Evolutionary conservation across 1,284 basidiomycete species (phyloP).

Genomic region (Pyrrhoderma noxium): DNA sequence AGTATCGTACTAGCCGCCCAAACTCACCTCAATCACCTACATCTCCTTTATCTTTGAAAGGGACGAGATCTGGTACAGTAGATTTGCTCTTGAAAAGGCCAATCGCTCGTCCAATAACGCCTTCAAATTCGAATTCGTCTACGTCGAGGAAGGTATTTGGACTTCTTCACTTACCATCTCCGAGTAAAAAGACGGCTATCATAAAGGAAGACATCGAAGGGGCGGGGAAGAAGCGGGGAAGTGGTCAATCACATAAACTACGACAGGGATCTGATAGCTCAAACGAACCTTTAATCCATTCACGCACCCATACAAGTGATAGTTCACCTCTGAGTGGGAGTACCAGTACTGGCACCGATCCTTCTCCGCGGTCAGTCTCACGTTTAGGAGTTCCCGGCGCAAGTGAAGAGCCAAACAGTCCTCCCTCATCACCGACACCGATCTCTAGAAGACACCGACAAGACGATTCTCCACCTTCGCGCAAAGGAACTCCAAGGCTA

Average conservation of each 20-base stretch:
- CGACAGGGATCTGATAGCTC: constrained; percentile 16
- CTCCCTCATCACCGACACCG: constrained; percentile 2
- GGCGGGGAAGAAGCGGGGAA: neutral
- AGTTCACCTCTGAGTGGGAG: neutral
- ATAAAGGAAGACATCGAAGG: neutral
- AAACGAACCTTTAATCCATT: constrained; percentile 15
- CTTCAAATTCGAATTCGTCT: constrained; percentile 23
- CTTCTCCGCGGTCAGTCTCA: neutral
- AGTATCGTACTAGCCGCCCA: constrained; percentile 27
- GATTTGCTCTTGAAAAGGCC: constrained; percentile 27
- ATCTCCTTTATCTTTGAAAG: constrained; percentile 19
- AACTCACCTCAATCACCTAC: constrained; percentile 29
- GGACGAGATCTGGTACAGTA: constrained; percentile 22
- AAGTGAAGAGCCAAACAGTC: neutral
- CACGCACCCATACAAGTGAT: constrained; percentile 2
- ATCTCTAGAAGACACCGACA: constrained; percentile 7
- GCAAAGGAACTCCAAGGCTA: constrained; percentile 9
- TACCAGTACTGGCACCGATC: neutral
- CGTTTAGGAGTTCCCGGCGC: neutral
- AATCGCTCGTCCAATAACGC: constrained; percentile 27
- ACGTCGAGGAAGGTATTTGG: constrained; percentile 13
- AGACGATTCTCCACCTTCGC: neutral
- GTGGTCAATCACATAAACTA: constrained; percentile 5
- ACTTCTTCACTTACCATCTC: constrained; percentile 8
- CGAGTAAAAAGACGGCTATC: neutral